A percentile compares a stretch with the other conserved stretches of the same genome.
phyloP scores from a whole-genome alignment of 148 eudicot genomes.

The Vaccinium vitisidaea region DNA sequence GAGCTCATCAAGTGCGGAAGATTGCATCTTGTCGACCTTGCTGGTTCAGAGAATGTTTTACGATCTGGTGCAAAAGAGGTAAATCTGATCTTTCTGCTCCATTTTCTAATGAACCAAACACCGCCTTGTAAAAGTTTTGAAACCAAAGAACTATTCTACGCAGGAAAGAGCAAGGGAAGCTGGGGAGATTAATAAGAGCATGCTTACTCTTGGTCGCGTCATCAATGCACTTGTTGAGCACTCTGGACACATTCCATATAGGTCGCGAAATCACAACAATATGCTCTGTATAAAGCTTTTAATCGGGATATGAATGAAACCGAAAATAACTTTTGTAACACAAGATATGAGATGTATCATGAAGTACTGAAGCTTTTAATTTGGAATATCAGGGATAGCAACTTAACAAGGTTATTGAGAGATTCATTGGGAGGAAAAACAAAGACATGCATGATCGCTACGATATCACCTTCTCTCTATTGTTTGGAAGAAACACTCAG shows the following conservation, averaged over 20 bases:
- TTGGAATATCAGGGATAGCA: constrained; percentile 41
- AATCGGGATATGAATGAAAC: neutral
- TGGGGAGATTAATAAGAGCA: constrained; percentile 56
- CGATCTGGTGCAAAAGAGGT: constrained; percentile 53
- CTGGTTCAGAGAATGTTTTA: constrained; percentile 49
- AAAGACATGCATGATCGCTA: constrained; percentile 59
- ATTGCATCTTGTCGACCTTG: constrained; percentile 49
- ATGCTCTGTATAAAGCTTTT: no score
- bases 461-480: constrained; percentile 41
- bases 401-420: constrained; percentile 44
- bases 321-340: neutral
- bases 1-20: constrained; percentile 47
- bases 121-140: neutral
- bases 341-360: neutral
- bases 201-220: constrained; percentile 59
- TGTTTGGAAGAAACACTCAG: constrained; percentile 50
- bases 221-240: constrained; percentile 47
- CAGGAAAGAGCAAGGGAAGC: constrained; percentile 57
- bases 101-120: neutral
- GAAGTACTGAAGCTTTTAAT: neutral
- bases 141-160: neutral
- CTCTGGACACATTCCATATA: constrained; percentile 43
- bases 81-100: neutral
- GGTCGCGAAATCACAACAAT: constrained; percentile 8
- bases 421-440: constrained; percentile 56